These are phyloP conservation scores for Jasminum sambac DNA, from an alignment of 257 asterid species.

Conservation along the genomic window DNA sequence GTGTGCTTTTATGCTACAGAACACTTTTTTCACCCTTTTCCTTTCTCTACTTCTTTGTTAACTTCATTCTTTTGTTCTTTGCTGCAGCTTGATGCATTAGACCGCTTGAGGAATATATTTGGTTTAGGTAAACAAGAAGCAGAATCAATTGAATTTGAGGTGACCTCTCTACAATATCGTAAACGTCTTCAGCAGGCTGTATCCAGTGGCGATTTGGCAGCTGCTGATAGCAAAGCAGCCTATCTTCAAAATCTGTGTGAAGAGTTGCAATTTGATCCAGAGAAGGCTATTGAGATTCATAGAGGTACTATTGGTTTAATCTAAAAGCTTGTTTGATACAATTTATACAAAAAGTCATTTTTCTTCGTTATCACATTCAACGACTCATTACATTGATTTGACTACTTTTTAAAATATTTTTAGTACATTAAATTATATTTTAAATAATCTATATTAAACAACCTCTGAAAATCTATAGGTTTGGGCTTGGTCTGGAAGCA, in stretches of 20 bases:
- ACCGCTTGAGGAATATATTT: conserved; percentile 84
- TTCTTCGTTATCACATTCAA: no score
- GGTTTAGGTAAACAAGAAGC: conserved; percentile 92
- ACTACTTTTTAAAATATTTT: no score
- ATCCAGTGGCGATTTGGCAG: conserved; percentile 71
- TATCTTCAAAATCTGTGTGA: conserved; percentile 92
- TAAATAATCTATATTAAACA: no score
- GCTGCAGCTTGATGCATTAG: conserved; percentile 74
- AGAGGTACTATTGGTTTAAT: conserved; percentile 51
- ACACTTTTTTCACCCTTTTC: conserved; percentile 1
- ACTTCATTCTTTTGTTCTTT: conserved; percentile 30
- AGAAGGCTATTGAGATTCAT: conserved; percentile 88
- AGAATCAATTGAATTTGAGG: conserved; percentile 72
- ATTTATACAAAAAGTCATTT: no score
- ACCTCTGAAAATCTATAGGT: background rate
- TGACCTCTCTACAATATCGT: conserved; percentile 78
- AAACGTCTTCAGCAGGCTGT: conserved; percentile 91
- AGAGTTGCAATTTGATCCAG: conserved; percentile 85
- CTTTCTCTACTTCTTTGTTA: conserved; percentile 13
- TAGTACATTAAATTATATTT: no score
- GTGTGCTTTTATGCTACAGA: background rate
- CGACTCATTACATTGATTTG: no score
- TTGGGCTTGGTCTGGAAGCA: background rate
- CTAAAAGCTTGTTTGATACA: background rate
- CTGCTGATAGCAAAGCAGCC: conserved; percentile 91